Base-by-base conservation (phyloP, 306 rosid genomes). In the Prunus padus region DNA sequence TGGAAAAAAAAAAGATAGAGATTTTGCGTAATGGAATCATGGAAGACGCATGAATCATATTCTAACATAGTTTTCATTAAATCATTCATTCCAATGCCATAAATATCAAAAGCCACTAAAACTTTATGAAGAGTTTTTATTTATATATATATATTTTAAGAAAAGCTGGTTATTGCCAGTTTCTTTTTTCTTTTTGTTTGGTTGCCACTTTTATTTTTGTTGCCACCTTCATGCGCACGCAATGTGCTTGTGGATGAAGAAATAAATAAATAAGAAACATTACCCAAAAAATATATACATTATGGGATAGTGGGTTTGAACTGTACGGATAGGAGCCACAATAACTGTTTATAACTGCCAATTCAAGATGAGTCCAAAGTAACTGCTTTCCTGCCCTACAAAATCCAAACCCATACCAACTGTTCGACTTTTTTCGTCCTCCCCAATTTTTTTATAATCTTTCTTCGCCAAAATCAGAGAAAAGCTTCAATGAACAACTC, bases 291-390 rank as follows among this genome's bases (percentile, higher is more conserved):
- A 56, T 1, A 14, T 3, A n/a, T 18, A 73, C 8, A 62, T 3
- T 19, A 49, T n/a, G 45, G 77, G 57, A 60, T 44, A 72, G 76
- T 57, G 76, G 55, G 55, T 23, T 16, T 16, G 45, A 61, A 73
- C 68, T 19, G 77, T 73, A 45, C 55, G 40, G 77, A 73, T 73
- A 73, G 69, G 69, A 60, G 60, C 69, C 40, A 73, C 22, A 50
- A 45, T 73, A 60, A 59, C 69, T 52, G 85, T 46, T 26, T 14
- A 50, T n/a, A 82, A 77, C 82, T 52, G 85, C 81, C 67, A 65
- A 31, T 59, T 51, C 12, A 46, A 20, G 59, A 52, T 65, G 72
- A 23, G 66, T 23, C n/a, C 63, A 59, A 47, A 65, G 56, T 54
- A 76, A 76, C 84, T 55, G 80, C 55, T 31, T 37, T 15, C 11